Conservation (phyloP, 1,139 yeast species). For the Arxiozyma telluris region DNA sequence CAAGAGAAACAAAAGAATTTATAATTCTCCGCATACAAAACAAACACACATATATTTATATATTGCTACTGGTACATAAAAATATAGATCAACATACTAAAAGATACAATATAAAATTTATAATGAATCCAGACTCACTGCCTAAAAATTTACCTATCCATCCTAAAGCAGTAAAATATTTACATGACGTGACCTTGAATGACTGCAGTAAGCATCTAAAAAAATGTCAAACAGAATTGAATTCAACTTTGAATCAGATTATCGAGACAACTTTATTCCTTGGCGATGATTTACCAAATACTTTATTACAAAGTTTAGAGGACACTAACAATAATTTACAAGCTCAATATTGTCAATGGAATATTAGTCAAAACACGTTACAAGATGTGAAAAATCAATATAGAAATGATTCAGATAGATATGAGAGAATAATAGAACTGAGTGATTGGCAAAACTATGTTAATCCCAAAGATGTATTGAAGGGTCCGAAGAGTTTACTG, state of each 20-base stretch:
- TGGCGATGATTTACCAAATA: not conserved
- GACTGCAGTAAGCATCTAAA: constrained; percentile 9
- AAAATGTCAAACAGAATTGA: constrained; percentile 12
- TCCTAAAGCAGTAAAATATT: constrained; percentile 8
- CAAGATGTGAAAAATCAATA: constrained; percentile 8
- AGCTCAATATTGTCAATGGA: constrained; percentile 2
- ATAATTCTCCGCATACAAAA: not conserved
- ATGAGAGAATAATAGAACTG: constrained; percentile 6
- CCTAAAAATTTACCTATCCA: constrained; percentile 18
- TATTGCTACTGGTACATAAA: not conserved
- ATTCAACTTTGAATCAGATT: constrained; percentile 12
- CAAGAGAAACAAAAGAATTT: not conserved
- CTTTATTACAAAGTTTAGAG: constrained; percentile 5
- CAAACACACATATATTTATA: not conserved
- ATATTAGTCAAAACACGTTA: constrained; percentile 1
- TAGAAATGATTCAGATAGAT: constrained; percentile 8
- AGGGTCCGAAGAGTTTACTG: constrained; percentile 9
- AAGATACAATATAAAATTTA: not conserved
- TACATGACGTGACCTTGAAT: constrained; percentile 10
- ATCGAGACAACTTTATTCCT: constrained; percentile 7
- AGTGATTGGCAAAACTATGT: constrained; percentile 16
- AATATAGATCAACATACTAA: not conserved
- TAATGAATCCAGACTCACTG: constrained; percentile 1
- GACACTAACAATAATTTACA: constrained; percentile 2
- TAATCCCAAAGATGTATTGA: not conserved